Conservation (phyloP, 495 filamentous ascomycete species). For the Platismatia glauca region DNA sequence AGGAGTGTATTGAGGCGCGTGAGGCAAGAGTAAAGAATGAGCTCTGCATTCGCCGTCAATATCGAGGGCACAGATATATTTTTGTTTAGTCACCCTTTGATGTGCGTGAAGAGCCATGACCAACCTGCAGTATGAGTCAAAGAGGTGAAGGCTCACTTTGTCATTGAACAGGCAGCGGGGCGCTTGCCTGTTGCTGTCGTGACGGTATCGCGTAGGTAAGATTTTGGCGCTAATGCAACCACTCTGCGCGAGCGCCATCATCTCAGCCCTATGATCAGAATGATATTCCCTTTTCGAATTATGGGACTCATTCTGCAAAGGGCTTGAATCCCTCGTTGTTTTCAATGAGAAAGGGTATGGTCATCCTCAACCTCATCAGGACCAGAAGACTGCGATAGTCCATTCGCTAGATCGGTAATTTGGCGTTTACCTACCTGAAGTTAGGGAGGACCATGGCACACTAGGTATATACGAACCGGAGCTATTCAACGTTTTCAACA, state of each 20-base stretch:
- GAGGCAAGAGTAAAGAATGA: conserved; percentile 7
- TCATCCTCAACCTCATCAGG: too few species aligned
- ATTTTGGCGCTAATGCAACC: neutral
- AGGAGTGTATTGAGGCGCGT: neutral
- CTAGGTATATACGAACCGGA: neutral
- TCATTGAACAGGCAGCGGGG: neutral
- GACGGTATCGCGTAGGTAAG: conserved; percentile 7
- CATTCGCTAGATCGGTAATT: too few species aligned
- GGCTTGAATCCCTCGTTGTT: too few species aligned
- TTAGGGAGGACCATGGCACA: too few species aligned
- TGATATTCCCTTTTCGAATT: too few species aligned
- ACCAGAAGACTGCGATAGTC: too few species aligned
- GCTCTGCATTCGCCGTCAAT: conserved; percentile 6
- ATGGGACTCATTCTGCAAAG: too few species aligned
- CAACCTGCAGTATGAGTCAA: neutral
- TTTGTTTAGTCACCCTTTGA: neutral
- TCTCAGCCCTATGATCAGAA: neutral
- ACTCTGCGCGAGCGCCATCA: too few species aligned
- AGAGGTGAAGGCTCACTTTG: neutral
- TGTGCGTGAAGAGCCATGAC: conserved; percentile 2
- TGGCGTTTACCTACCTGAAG: too few species aligned
- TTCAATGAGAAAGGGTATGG: too few species aligned
- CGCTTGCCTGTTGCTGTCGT: conserved; percentile 16
- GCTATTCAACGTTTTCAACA: neutral
- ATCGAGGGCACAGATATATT: neutral